Evolutionary conservation across 495 filamentous ascomycete species (phyloP).

Genomic region (Articulospora tetracladia): DNA sequence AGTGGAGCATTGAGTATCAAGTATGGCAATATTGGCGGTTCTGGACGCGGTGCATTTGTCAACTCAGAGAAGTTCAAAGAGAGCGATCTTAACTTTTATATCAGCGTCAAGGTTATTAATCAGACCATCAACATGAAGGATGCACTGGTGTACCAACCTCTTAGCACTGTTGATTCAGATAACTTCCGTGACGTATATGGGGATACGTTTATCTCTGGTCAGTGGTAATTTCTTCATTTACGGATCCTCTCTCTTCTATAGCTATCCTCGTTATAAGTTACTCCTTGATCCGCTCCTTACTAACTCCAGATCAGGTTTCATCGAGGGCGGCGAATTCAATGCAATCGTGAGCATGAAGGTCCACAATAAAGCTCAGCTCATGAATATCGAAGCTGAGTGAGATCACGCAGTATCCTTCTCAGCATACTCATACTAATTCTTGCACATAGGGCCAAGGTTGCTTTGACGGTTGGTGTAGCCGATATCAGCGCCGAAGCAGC

Average conservation of each 20-base stretch:
- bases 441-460: too few species aligned
- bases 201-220: conserved; percentile 25
- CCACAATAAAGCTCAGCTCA: conserved; percentile 16
- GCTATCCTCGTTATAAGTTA: too few species aligned
- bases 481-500: conserved; percentile 3
- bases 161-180: conserved; percentile 8
- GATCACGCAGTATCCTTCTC: too few species aligned
- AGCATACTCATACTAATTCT: too few species aligned
- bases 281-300: too few species aligned
- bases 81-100: conserved; percentile 21
- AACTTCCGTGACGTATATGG: conserved; percentile 22
- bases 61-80: conserved; percentile 21
- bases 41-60: conserved; percentile 8
- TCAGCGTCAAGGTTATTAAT: conserved; percentile 25
- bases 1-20: conserved; percentile 17
- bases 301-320: too few species aligned
- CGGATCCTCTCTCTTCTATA: too few species aligned
- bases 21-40: conserved; percentile 14
- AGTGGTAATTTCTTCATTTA: too few species aligned
- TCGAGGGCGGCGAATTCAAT: conserved; percentile 25
- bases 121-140: conserved; percentile 12
- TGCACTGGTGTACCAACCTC: conserved; percentile 8
- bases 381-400: conserved; percentile 11
- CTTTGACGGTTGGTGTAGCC: not conserved
- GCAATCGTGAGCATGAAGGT: conserved; percentile 21